Percentiles rank a stretch among this genome's conserved stretches.
These are phyloP conservation scores for Dactylis glomerata DNA, from an alignment of 176 grass and related monocot genomes.

Conservation along the genomic window DNA sequence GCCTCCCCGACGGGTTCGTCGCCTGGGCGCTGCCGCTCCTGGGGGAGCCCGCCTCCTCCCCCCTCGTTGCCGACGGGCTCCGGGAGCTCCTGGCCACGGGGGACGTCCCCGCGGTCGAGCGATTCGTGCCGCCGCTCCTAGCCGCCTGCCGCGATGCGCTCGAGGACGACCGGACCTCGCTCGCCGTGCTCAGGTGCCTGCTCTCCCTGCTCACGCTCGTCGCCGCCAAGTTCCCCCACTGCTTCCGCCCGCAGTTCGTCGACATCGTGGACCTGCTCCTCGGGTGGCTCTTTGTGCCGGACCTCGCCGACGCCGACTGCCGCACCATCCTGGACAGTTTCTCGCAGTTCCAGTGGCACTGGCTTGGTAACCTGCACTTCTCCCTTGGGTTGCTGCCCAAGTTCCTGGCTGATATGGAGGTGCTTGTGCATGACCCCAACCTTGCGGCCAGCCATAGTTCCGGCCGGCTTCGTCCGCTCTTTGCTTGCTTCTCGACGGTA, in stretches of 20 bases:
- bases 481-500: slow-evolving; percentile 90
- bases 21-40: slow-evolving; percentile 89
- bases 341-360: slow-evolving; percentile 85
- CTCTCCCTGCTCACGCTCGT: slow-evolving; percentile 76
- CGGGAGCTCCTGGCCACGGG: slow-evolving; percentile 64
- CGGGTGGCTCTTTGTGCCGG: slow-evolving; percentile 81
- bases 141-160: slow-evolving; percentile 76
- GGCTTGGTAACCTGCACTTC: slow-evolving; percentile 86
- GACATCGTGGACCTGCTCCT: slow-evolving; percentile 89
- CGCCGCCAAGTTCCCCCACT: slow-evolving; percentile 69
- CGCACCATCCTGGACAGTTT: slow-evolving; percentile 85
- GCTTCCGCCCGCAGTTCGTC: slow-evolving; percentile 81
- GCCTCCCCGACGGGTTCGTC: slow-evolving; percentile 73
- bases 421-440: slow-evolving; percentile 59
- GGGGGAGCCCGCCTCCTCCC: slow-evolving; percentile 40
- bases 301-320: slow-evolving; percentile 70
- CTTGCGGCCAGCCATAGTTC: slow-evolving; percentile 49
- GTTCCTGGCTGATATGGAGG: slow-evolving; percentile 95
- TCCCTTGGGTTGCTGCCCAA: slow-evolving; percentile 76
- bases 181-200: slow-evolving; percentile 65
- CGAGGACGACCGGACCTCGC: slow-evolving; percentile 87
- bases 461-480: slow-evolving; percentile 61
- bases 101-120: slow-evolving; percentile 57
- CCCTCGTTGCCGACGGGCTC: slow-evolving; percentile 73
- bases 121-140: slow-evolving; percentile 72